These are phyloP conservation scores for Neocucurbitaria cava DNA, from an alignment of 2,329 filamentous ascomycete species.

Conservation along the genomic window DNA sequence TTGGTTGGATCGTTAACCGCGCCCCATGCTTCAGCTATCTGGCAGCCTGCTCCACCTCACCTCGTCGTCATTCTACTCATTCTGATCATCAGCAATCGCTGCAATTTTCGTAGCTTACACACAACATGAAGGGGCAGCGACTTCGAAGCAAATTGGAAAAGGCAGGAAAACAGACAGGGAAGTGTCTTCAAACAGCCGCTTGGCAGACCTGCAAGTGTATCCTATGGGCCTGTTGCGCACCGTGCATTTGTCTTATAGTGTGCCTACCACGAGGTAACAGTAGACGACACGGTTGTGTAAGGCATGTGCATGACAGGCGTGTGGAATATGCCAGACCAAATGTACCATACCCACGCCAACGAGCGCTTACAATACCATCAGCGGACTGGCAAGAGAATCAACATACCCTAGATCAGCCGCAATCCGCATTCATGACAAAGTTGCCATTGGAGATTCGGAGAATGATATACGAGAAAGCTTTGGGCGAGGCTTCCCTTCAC, in stretches of 20 bases:
- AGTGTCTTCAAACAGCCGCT: constrained; percentile 9
- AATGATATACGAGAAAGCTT: constrained; percentile 22
- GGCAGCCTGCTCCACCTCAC: neutral
- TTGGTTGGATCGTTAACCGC: neutral
- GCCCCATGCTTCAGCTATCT: neutral
- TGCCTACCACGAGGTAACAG: constrained; percentile 3
- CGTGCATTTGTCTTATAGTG: constrained; percentile 23
- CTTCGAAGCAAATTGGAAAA: constrained; percentile 13
- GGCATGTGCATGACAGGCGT: neutral
- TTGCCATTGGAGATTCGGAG: constrained; percentile 30
- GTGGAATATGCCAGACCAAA: constrained; percentile 6
- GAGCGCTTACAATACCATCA: constrained; percentile 19
- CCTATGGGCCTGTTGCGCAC: constrained; percentile 22
- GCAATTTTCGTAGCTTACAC: neutral
- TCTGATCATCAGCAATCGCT: neutral
- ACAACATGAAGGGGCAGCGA: constrained; percentile 7
- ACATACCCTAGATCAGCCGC: constrained; percentile 18
- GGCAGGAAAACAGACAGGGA: constrained; percentile 10
- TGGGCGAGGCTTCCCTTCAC: constrained; percentile 20
- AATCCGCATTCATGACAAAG: constrained; percentile 25
- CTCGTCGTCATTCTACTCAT: neutral
- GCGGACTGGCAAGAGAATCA: constrained; percentile 13
- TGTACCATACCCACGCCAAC: constrained; percentile 22
- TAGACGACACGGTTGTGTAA: neutral
- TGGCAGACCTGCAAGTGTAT: constrained; percentile 21